Evolutionary conservation across 2,329 filamentous ascomycete species (phyloP).

Genomic region (Botrytis elliptica): DNA sequence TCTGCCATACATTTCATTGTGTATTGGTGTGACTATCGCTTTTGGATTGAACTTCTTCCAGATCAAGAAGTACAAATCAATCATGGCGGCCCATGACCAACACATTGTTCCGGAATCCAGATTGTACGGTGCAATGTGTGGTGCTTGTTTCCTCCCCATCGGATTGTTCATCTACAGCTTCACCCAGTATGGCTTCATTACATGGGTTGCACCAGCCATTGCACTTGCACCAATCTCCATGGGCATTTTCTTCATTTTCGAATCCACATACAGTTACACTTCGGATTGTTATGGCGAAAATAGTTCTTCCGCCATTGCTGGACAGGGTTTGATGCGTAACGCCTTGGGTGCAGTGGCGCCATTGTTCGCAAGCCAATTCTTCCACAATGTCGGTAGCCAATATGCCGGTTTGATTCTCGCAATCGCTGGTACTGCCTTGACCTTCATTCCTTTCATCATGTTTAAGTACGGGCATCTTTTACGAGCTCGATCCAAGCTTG

Average conservation of each 20-base stretch:
- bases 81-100: background rate
- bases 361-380: constrained; percentile 21
- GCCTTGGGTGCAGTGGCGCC: constrained; percentile 19
- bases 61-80: constrained; percentile 10
- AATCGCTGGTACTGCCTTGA: constrained; percentile 10
- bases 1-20: constrained; percentile 56
- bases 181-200: constrained; percentile 36
- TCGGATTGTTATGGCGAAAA: constrained; percentile 22
- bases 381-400: constrained; percentile 21
- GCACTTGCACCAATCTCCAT: constrained; percentile 16
- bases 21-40: constrained; percentile 40
- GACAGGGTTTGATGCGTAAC: constrained; percentile 21
- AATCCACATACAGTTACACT: constrained; percentile 19
- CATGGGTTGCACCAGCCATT: constrained; percentile 19
- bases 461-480: constrained; percentile 20
- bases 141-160: constrained; percentile 69
- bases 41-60: constrained; percentile 16
- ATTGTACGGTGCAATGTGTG: constrained; percentile 76
- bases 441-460: constrained; percentile 19
- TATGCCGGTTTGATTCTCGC: constrained; percentile 21
- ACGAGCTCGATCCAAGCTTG: constrained; percentile 51
- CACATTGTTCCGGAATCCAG: constrained; percentile 62
- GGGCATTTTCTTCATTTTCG: constrained; percentile 22
- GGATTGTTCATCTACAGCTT: constrained; percentile 71
- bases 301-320: constrained; percentile 19